Base-by-base conservation (phyloP, 305 asterid species). In the Rubia tinctorum region DNA sequence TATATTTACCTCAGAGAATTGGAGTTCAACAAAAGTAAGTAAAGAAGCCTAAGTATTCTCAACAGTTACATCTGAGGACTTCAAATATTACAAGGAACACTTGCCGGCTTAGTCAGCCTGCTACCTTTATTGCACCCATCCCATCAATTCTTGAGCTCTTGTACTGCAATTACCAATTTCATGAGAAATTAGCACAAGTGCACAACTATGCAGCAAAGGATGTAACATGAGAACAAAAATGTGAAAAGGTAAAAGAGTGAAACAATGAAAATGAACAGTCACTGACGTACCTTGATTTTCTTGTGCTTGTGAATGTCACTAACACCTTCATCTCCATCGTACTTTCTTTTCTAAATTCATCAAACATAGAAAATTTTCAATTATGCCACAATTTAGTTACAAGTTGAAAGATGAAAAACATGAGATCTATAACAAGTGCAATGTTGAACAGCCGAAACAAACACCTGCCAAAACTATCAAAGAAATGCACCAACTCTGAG, bases 101-200 rank as follows among this genome's bases (percentile, higher is more conserved):
- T 88, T 78, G 73, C 88, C 22, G 17, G 58, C 79, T 79, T 76
- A 76, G 83, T 75, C 87, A 88, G 85, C 97, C 93, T 78, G 93
- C 93, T 78, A 86, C 93, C 88, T 80, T 90, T 77, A 91, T 84
- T 75, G 91, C 92, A 76, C 97, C 91, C 87, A 88, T 81, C 81
- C 90, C 97, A 62, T 89, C 98, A 67, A 90, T 86, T 89, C 88
- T 94, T 84, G 95, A 87, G 91, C 94, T 90, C 88, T 88, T 90
- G 81, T 88, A 95, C 99, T 94, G 98, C 89, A 81, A 62, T 68
- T 64, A 74, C 83, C 81, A 76, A 77, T 87, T 71, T 17, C 64
- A 74, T 84, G 72, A 82, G 83, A 73, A 77, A 76, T 73, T 55
- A 80, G 71, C 71, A 74, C 34, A 65, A 67, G 59, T 45, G 59